Evolutionary conservation across 2,329 filamentous ascomycete species (phyloP), one percentile per base, ranked within the genome.

Genomic region (Colletotrichum somersetense): DNA sequence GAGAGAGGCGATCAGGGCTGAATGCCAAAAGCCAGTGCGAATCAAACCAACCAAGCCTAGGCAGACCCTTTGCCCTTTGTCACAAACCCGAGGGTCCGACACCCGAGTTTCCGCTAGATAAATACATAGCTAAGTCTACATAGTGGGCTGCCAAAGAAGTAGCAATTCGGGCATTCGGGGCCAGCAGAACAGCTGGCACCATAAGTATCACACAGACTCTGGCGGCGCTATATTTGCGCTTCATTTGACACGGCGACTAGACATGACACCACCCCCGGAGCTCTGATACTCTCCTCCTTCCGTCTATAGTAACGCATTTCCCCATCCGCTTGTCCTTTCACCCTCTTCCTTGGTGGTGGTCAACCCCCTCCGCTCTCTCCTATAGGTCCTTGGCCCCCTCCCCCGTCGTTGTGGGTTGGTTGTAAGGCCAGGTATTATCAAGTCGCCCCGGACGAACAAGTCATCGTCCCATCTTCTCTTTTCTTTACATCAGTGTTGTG

Each of bases 221-320:
- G 33, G 44, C 40, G 66, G 55, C 66, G 69, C 66, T 72, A 38
- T 55, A 38, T 18, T 42, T 62, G 57, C 50, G 38, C 58, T 56
- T 62, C 46, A 46, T 46, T 57, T 53, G 67, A 42, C 58, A 59
- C 69, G n/a, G 46, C 52, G 44, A 71, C 65, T 52, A 30, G 30
- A 30, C 30, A 30, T 46, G 57, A 67, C 63, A 67, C 50, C 26
- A 42, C 46, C 58, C 69, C 18, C 30, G 68, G 68, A 55, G 65
- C 58, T 69, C 58, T 69, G 66, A 72, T 59, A 66, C 71, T 67
- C 61, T 71, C 62, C 61, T 64, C 62, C 66, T 59, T 56, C 66
- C 67, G 65, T 62, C 67, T 73, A 30, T 30, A 30, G 30, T 3
- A 44, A 42, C 67, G 57, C 67, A 40, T 56, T 66, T 71, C 67